These are phyloP conservation scores for Porphyrellus sp. DNA, from an alignment of 1,284 basidiomycete genomes.

Conservation along the genomic window DNA sequence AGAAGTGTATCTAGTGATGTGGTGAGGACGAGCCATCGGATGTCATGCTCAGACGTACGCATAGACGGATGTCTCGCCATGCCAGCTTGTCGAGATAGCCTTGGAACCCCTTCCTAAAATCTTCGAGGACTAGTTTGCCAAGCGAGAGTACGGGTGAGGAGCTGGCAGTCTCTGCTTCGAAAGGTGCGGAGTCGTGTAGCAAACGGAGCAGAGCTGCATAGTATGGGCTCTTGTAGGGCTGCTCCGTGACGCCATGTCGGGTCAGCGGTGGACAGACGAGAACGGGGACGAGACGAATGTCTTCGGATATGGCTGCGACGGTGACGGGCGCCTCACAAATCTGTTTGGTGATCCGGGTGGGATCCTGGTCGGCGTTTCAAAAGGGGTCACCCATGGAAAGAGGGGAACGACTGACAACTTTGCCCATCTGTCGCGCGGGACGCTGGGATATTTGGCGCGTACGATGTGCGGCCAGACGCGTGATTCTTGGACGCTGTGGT, in stretches of 20 bases:
- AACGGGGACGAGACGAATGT: slow-evolving; percentile 56
- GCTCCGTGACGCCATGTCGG: slow-evolving; percentile 67
- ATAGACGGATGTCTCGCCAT: slow-evolving; percentile 85
- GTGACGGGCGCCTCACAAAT: slow-evolving; percentile 58
- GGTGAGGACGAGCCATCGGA: slow-evolving; percentile 1
- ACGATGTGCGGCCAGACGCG: slow-evolving; percentile 51
- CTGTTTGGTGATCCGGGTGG: slow-evolving; percentile 58
- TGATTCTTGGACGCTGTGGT: slow-evolving; percentile 65
- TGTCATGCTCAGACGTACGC: slow-evolving; percentile 50
- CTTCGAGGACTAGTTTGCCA: slow-evolving; percentile 78
- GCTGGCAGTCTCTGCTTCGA: slow-evolving; percentile 34
- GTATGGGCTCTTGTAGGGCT: slow-evolving; percentile 88
- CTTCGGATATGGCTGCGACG: slow-evolving; percentile 66
- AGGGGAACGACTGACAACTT: slow-evolving; percentile 64
- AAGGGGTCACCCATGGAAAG: neutral
- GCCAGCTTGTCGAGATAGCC: slow-evolving; percentile 79
- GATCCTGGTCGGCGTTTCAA: slow-evolving; percentile 49
- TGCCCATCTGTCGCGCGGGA: slow-evolving; percentile 74
- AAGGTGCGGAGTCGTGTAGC: slow-evolving; percentile 52
- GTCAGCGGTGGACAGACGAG: slow-evolving; percentile 4
- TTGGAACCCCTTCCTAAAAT: slow-evolving; percentile 86
- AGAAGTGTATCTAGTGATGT: slow-evolving; percentile 74
- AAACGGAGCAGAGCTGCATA: slow-evolving; percentile 80
- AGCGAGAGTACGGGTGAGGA: slow-evolving; percentile 45
- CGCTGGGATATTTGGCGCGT: too few species aligned